A percentile compares a stretch with the other conserved stretches of the same genome.
Conservation (phyloP, 2,329 filamentous ascomycete species). For the Aspergillus costaricaensis region DNA sequence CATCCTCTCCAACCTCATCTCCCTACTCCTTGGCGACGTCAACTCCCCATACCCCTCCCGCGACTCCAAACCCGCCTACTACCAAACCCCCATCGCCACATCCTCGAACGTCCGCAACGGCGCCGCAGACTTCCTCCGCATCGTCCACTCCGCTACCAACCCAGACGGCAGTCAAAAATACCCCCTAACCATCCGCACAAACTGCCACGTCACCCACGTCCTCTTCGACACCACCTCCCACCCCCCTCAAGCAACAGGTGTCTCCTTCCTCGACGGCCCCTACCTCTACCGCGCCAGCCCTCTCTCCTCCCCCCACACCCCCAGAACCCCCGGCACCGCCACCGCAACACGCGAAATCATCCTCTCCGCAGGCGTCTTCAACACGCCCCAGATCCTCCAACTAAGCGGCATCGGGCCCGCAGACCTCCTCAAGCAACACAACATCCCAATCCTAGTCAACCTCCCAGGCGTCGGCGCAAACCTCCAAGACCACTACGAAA, state of each 20-base stretch:
- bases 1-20: conserved; percentile 47
- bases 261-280: conserved; percentile 53
- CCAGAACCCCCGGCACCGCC: conserved; percentile 36
- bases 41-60: conserved; percentile 51
- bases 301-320: conserved; percentile 20
- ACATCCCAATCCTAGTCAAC: conserved; percentile 58
- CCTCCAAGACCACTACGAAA: conserved; percentile 59
- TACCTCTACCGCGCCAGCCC: conserved; percentile 53
- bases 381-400: conserved; percentile 66
- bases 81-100: conserved; percentile 59
- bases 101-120: conserved; percentile 33
- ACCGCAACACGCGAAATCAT: conserved; percentile 50
- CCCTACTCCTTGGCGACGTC: conserved; percentile 53
- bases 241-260: conserved; percentile 49
- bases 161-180: conserved; percentile 44
- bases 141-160: conserved; percentile 29
- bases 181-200: conserved; percentile 57
- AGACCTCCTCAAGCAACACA: conserved; percentile 54
- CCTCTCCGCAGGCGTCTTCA: conserved; percentile 58
- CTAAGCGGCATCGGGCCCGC: conserved; percentile 64
- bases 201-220: conserved; percentile 51
- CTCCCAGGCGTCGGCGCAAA: conserved; percentile 66
- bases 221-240: conserved; percentile 42
- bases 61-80: conserved; percentile 54
- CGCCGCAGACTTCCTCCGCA: conserved; percentile 46